Evolutionary conservation across 73 alveolate genomes (phyloP).

Genomic region (Breviolum minutum): DNA sequence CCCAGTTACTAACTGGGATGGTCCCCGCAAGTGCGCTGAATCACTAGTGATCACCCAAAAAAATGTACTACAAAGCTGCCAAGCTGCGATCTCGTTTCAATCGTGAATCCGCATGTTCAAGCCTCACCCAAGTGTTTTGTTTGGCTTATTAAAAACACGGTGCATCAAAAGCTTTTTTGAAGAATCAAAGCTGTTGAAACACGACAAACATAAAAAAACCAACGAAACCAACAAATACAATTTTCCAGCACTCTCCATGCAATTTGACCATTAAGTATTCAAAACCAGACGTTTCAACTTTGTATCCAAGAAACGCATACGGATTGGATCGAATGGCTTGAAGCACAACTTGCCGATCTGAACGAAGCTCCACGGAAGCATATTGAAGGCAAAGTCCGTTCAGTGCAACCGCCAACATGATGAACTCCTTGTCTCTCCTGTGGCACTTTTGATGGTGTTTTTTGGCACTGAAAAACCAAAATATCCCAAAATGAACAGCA

Average conservation of each 20-base stretch:
- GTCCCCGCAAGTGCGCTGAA: no score
- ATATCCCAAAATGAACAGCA: no score
- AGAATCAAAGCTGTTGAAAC: no score
- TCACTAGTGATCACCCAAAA: no score
- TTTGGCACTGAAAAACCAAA: no score
- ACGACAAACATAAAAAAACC: not conserved
- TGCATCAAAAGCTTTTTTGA: no score
- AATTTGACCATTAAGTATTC: not conserved
- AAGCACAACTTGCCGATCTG: conserved; percentile 78
- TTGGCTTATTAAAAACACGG: no score
- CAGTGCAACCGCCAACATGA: conserved; percentile 84
- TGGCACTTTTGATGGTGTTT: no score
- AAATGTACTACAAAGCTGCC: conserved; percentile 45
- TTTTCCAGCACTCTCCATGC: no score
- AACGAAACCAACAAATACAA: no score
- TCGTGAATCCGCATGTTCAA: conserved; percentile 81
- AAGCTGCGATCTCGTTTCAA: conserved; percentile 67
- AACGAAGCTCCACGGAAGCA: conserved; percentile 56
- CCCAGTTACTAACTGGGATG: no score
- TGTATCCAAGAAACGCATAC: not conserved
- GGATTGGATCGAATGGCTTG: conserved; percentile 85
- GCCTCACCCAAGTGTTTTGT: no score
- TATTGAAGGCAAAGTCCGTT: conserved; percentile 86
- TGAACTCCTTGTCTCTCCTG: conserved; percentile 82
- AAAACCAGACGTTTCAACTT: not conserved